Percentiles rank a stretch among this genome's conserved stretches.
phyloP scores from a whole-genome alignment of 345 rosid species.

The Populus deltoides region DNA sequence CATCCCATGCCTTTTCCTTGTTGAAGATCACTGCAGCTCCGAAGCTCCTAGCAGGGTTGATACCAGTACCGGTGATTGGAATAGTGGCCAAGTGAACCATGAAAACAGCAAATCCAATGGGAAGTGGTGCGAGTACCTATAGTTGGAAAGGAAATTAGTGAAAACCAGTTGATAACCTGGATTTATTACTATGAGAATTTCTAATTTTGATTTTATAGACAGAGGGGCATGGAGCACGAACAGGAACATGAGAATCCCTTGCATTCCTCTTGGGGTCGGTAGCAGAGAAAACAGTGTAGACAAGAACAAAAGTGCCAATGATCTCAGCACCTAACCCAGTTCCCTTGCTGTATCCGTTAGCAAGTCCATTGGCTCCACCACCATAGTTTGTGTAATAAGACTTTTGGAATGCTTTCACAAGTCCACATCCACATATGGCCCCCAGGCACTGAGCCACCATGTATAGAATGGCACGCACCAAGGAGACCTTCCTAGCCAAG shows the following conservation, averaged over 20 bases:
- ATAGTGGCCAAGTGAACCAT: conserved; percentile 49
- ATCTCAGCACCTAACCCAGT: conserved; percentile 48
- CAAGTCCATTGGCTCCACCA: conserved; percentile 42
- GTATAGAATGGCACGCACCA: conserved; percentile 39
- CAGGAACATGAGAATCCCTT: conserved; percentile 49
- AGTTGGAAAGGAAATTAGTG: too few relatives aligned
- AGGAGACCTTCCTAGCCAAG: conserved; percentile 45
- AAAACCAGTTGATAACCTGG: too few relatives aligned
- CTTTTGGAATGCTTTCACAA: conserved; percentile 45
- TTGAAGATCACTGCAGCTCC: conserved; percentile 43
- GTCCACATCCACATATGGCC: conserved; percentile 48
- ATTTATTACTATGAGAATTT: too few relatives aligned
- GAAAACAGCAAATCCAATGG: conserved; percentile 49
- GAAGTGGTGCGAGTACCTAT: conserved; percentile 46
- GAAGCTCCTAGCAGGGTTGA: conserved; percentile 47
- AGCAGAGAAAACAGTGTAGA: conserved; percentile 49
- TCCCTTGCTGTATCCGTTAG: conserved; percentile 36
- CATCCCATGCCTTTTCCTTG: conserved; percentile 43
- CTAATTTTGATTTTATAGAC: too few relatives aligned
- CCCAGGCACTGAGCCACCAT: conserved; percentile 50
- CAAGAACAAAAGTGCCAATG: conserved; percentile 48
- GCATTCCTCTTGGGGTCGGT: conserved; percentile 50
- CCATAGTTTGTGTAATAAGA: conserved; percentile 30
- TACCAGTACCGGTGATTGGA: conserved; percentile 46
- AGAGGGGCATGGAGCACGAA: not conserved